phyloP scores from a whole-genome alignment of 805 yeast species.

The Starmerella davenportii region DNA sequence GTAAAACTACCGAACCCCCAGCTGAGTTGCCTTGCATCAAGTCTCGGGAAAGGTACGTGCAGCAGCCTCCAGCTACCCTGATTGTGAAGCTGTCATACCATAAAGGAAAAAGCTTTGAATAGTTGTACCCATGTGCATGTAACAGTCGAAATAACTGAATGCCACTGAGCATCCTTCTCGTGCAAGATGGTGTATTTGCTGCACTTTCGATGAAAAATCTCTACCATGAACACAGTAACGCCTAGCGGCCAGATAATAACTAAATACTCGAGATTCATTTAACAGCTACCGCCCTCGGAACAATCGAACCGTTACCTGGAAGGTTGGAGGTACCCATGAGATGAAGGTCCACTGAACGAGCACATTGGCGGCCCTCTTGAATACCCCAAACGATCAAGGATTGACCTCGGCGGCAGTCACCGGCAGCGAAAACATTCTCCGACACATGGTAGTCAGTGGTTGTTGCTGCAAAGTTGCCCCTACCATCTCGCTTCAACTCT shows the following conservation, averaged over 20 bases:
- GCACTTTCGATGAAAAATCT: no score
- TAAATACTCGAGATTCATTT: not conserved
- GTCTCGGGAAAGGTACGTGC: no score
- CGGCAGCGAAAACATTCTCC: slow-evolving; percentile 78
- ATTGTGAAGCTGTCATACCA: not conserved
- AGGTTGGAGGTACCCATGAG: slow-evolving; percentile 63
- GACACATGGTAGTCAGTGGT: slow-evolving; percentile 50
- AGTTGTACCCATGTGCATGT: no score
- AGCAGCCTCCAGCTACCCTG: no score
- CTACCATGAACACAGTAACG: no score
- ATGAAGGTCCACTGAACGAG: slow-evolving; percentile 71
- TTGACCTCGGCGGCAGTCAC: slow-evolving; percentile 98
- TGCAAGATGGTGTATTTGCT: no score
- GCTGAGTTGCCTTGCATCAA: no score
- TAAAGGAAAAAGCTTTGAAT: no score
- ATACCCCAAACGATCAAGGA: slow-evolving; percentile 98
- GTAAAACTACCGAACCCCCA: no score
- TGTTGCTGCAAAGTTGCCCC: slow-evolving; percentile 64
- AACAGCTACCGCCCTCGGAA: slow-evolving; percentile 26
- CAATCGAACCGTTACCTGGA: slow-evolving; percentile 89
- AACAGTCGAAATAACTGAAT: no score
- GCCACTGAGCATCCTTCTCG: no score
- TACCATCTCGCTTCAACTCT: slow-evolving; percentile 44
- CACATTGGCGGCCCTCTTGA: slow-evolving; percentile 98
- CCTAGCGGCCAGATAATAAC: not conserved